phyloP scores from a whole-genome alignment of 179 eudicot species.

The Sideroxylon spinosum region DNA sequence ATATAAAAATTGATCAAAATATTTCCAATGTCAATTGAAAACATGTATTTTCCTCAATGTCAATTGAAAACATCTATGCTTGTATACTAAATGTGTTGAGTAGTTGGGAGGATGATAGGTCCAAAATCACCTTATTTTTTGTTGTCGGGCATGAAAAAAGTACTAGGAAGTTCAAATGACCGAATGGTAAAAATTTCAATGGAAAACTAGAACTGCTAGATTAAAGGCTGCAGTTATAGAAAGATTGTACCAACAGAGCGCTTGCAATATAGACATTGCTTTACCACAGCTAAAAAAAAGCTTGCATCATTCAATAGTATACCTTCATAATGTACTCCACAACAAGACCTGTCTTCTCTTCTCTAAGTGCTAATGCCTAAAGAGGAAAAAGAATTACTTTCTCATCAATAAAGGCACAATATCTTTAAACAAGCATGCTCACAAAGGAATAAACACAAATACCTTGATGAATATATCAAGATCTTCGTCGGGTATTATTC shows the following conservation, averaged over 20 bases:
- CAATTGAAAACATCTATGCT: not conserved
- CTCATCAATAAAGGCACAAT: not conserved
- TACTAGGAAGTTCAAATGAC: slow-evolving; percentile 13
- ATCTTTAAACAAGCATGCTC: not conserved
- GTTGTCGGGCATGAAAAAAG: not conserved
- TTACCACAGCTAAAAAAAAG: not conserved
- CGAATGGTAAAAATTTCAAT: not conserved
- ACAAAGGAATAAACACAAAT: not conserved
- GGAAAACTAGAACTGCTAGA: not conserved
- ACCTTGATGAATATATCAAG: slow-evolving; percentile 71
- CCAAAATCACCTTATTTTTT: not conserved
- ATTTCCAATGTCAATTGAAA: not conserved
- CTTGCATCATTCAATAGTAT: slow-evolving; percentile 10
- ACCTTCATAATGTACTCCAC: slow-evolving; percentile 90
- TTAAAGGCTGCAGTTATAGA: not conserved
- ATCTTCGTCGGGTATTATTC: slow-evolving; percentile 59
- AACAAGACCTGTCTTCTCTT: slow-evolving; percentile 55
- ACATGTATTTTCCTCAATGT: not conserved
- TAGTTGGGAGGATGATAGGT: not conserved
- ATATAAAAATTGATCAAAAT: not conserved
- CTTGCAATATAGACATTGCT: slow-evolving; percentile 6
- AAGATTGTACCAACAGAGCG: not conserved
- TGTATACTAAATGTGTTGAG: not conserved
- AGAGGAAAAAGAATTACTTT: slow-evolving; percentile 16
- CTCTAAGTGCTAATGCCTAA: slow-evolving; percentile 83